Conservation (phyloP, 1,284 basidiomycete species). For the Erythrobasidium hasegawianum region DNA sequence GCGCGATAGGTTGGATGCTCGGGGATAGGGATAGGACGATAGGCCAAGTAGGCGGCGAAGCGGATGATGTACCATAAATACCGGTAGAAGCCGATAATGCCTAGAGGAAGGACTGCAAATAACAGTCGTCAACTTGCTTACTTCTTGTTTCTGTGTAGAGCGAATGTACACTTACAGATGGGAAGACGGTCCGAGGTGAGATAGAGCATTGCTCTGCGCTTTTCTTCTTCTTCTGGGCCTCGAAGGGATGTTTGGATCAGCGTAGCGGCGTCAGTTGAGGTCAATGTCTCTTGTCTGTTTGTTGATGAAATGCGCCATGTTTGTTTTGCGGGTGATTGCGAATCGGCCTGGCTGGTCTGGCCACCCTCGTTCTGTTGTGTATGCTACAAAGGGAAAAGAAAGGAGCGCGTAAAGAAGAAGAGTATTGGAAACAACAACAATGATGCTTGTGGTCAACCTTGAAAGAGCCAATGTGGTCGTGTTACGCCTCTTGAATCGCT, state of each 20-base stretch:
- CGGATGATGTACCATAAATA: constrained; percentile 87
- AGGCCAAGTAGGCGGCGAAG: constrained; percentile 66
- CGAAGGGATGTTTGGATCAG: too few species aligned
- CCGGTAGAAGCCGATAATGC: constrained; percentile 84
- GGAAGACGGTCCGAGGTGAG: constrained; percentile 73
- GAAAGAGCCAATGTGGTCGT: too few species aligned
- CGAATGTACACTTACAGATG: constrained; percentile 66
- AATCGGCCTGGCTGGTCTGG: not conserved
- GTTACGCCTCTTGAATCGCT: constrained; percentile 34
- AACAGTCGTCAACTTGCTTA: not conserved
- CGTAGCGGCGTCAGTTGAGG: too few species aligned
- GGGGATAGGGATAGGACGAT: constrained; percentile 78
- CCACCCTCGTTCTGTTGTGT: too few species aligned
- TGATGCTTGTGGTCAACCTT: too few species aligned
- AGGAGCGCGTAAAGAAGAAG: too few species aligned
- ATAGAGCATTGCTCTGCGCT: too few species aligned
- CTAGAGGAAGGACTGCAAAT: constrained; percentile 77
- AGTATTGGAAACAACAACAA: constrained; percentile 25
- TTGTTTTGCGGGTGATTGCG: too few species aligned
- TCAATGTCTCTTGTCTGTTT: too few species aligned
- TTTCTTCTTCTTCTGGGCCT: too few species aligned
- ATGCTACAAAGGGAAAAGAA: too few species aligned
- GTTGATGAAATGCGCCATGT: too few species aligned
- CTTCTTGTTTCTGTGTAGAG: constrained; percentile 7
- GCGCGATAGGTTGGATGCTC: constrained; percentile 82